Conservation (phyloP, 345 rosid species). For the Physaria fendleri region DNA sequence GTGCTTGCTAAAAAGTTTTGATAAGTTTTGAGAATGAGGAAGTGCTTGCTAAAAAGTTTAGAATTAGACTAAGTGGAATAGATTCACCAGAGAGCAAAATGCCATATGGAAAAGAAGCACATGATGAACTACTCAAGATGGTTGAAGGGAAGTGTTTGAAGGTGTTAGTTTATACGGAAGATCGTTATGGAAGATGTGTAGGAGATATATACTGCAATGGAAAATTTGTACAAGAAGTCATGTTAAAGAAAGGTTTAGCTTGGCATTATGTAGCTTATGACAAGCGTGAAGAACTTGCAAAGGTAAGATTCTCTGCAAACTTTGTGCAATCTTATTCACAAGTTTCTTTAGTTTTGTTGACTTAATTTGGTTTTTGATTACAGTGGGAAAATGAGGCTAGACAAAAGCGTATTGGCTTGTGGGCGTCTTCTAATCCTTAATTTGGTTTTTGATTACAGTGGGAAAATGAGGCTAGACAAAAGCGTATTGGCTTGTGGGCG, state of each 20-base stretch:
- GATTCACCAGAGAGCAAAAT: conserved; percentile 80
- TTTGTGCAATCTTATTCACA: not conserved
- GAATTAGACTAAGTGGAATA: too few species aligned
- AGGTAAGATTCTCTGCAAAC: conserved; percentile 28
- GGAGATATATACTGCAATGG: conserved; percentile 77
- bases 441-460: conserved; percentile 39
- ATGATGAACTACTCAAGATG: conserved; percentile 50
- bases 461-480: conserved; percentile 67
- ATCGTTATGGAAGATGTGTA: conserved; percentile 60
- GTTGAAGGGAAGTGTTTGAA: conserved; percentile 62
- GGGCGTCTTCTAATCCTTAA: conserved; percentile 71
- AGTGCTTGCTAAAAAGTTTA: conserved; percentile 66
- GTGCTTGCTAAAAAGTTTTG: conserved; percentile 63
- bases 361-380: too few species aligned
- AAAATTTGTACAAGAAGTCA: conserved; percentile 47
- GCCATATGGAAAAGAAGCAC: conserved; percentile 74
- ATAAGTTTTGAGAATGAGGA: conserved; percentile 32
- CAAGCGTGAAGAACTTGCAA: conserved; percentile 48
- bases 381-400: conserved; percentile 83
- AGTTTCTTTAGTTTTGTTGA: conserved; percentile 1
- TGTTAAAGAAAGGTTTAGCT: conserved; percentile 80
- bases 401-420: conserved; percentile 57
- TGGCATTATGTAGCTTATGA: conserved; percentile 84
- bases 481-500: conserved; percentile 71
- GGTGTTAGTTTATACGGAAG: conserved; percentile 54